phyloP scores from a whole-genome alignment of 2,329 filamentous ascomycete genomes.

The Alternaria postmessia region DNA sequence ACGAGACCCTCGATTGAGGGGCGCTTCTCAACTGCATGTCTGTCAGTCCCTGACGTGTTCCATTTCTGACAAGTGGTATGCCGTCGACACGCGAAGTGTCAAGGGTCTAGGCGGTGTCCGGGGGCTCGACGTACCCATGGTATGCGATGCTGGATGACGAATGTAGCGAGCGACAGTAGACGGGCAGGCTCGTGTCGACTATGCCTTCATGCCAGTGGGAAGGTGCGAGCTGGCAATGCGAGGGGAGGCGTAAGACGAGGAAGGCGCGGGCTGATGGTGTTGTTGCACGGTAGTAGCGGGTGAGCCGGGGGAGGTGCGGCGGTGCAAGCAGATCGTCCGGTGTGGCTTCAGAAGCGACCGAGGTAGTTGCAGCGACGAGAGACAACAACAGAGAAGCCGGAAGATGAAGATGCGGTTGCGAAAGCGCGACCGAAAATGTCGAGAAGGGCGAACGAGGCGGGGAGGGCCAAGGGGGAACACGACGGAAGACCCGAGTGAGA shows the following conservation, averaged over 20 bases:
- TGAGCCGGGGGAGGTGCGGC: conserved; percentile 14
- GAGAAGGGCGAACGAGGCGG: neutral
- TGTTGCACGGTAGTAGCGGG: conserved; percentile 11
- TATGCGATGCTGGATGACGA: conserved; percentile 22
- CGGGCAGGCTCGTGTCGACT: conserved; percentile 23
- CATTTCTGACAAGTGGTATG: neutral
- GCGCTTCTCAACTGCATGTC: conserved; percentile 46
- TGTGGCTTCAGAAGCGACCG: conserved; percentile 1
- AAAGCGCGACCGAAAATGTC: neutral
- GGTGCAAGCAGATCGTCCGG: conserved; percentile 11
- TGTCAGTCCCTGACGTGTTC: conserved; percentile 27
- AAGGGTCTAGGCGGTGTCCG: conserved; percentile 2
- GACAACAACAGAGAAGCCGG: neutral
- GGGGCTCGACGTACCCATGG: conserved; percentile 38
- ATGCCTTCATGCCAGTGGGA: conserved; percentile 37
- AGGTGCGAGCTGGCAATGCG: conserved; percentile 3
- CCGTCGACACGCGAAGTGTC: conserved; percentile 3
- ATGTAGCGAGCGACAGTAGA: conserved; percentile 34
- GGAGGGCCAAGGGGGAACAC: conserved; percentile 9
- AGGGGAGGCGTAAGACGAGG: neutral
- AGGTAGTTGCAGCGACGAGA: conserved; percentile 4
- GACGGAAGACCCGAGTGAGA: conserved; percentile 1
- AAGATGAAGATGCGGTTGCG: neutral
- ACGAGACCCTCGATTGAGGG: conserved; percentile 50
- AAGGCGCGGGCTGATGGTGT: conserved; percentile 4